A percentile compares a stretch with the other conserved stretches of the same genome.
These are phyloP conservation scores for Sporisorium reilianum DNA, from an alignment of 1,284 basidiomycete species.

Conservation along the genomic window DNA sequence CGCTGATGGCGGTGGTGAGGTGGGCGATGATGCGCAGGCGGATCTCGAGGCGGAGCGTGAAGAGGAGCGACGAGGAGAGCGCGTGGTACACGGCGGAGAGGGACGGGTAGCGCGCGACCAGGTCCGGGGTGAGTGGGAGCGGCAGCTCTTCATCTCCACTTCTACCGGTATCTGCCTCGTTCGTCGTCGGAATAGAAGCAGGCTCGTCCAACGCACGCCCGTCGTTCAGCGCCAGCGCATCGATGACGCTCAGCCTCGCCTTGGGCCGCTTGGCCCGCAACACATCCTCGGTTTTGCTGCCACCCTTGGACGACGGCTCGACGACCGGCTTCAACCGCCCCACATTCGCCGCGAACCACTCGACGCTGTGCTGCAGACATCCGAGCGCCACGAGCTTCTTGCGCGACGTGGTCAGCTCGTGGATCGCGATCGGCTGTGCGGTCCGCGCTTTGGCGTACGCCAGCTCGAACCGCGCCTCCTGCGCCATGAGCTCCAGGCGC, in stretches of 20 bases:
- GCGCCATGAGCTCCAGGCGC: conserved; percentile 37
- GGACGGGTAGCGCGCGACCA: conserved; percentile 73
- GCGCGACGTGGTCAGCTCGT: conserved; percentile 79
- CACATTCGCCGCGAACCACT: conserved; percentile 59
- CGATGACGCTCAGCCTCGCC: conserved; percentile 47
- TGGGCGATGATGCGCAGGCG: conserved; percentile 87
- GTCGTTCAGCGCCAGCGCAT: conserved; percentile 7
- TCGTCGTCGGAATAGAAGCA: not conserved
- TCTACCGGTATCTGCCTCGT: not conserved
- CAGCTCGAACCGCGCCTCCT: conserved; percentile 50
- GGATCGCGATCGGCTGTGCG: conserved; percentile 29
- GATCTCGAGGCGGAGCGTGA: conserved; percentile 89
- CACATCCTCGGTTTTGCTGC: not conserved
- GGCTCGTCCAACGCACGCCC: not conserved
- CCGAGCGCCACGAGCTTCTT: conserved; percentile 83
- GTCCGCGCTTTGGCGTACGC: conserved; percentile 20
- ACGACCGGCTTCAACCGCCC: conserved; percentile 50
- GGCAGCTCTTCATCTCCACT: conserved; percentile 18
- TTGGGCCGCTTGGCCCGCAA: conserved; percentile 22
- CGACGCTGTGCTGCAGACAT: conserved; percentile 81
- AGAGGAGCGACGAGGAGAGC: conserved; percentile 85
- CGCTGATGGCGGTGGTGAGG: conserved; percentile 79
- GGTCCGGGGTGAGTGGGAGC: conserved; percentile 51
- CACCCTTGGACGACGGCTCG: conserved; percentile 68
- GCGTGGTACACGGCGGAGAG: conserved; percentile 89